These are phyloP conservation scores for Talaromyces sp. DNA, from an alignment of 2,329 filamentous ascomycete genomes.

Conservation along the genomic window DNA sequence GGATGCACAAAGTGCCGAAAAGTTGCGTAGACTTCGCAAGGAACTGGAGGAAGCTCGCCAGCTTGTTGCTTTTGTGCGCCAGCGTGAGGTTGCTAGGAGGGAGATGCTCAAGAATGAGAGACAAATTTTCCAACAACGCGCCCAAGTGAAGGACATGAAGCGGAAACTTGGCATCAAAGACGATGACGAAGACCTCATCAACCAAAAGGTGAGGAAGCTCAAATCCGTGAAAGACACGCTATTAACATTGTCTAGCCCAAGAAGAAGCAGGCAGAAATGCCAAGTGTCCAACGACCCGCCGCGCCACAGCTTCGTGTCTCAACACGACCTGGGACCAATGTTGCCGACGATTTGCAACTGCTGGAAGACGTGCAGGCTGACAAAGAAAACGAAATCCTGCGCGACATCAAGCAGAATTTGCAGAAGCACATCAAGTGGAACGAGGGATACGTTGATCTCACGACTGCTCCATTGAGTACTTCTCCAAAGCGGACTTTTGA, in stretches of 20 bases:
- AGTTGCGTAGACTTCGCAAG: slow-evolving; percentile 81
- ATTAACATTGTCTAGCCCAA: slow-evolving; percentile 57
- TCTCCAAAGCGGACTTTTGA: slow-evolving; percentile 59
- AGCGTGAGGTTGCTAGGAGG: slow-evolving; percentile 73
- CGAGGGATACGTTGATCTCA: slow-evolving; percentile 79
- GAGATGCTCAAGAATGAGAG: slow-evolving; percentile 71
- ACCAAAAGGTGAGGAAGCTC: slow-evolving; percentile 68
- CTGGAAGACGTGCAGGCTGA: slow-evolving; percentile 73
- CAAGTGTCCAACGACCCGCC: slow-evolving; percentile 56
- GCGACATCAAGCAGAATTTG: slow-evolving; percentile 80
- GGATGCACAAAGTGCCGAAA: slow-evolving; percentile 90
- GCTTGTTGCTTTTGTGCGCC: slow-evolving; percentile 68
- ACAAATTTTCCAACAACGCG: slow-evolving; percentile 74
- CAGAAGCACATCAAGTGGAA: slow-evolving; percentile 91
- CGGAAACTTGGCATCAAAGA: slow-evolving; percentile 80
- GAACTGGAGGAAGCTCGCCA: slow-evolving; percentile 86
- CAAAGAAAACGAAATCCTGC: slow-evolving; percentile 72
- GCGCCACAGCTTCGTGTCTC: slow-evolving; percentile 64
- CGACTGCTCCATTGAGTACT: slow-evolving; percentile 76
- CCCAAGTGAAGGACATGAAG: slow-evolving; percentile 81
- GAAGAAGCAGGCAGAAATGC: slow-evolving; percentile 58
- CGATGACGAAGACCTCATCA: slow-evolving; percentile 90
- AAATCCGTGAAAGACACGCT: slow-evolving; percentile 17
- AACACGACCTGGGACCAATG: slow-evolving; percentile 62
- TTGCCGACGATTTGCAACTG: slow-evolving; percentile 72